phyloP scores from a whole-genome alignment of 192 early-diverging fungal species.

The Entomortierella lignicola region DNA sequence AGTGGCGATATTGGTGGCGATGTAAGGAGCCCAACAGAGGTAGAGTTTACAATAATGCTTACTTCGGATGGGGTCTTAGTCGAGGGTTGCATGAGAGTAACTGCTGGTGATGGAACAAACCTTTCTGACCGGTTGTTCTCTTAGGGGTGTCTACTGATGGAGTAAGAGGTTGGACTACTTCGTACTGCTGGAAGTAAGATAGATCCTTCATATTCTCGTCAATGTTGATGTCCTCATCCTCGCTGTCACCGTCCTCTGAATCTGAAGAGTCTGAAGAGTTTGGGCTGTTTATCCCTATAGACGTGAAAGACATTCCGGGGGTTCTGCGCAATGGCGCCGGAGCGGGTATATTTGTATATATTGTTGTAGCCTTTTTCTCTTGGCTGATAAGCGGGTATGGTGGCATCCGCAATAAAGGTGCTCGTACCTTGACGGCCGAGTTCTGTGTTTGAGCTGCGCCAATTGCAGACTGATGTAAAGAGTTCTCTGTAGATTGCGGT shows the following conservation, averaged over 20 bases:
- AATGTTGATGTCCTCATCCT: background rate
- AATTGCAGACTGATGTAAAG: background rate
- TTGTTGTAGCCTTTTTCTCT: conserved; percentile 7
- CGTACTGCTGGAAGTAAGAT: background rate
- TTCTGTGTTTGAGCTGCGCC: background rate
- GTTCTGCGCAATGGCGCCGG: background rate
- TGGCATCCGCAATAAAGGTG: conserved; percentile 22
- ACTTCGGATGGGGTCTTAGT: background rate
- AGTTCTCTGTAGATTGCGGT: background rate
- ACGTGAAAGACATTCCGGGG: too few species aligned
- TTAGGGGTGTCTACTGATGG: conserved; percentile 32
- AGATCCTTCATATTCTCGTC: background rate
- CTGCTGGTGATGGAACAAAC: conserved; percentile 21
- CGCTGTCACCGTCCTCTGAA: background rate
- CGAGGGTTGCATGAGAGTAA: background rate
- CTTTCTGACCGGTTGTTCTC: conserved; percentile 33
- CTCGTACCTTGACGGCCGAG: conserved; percentile 13
- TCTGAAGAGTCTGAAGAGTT: conserved; percentile 1
- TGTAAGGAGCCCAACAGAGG: conserved; percentile 5
- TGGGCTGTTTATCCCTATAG: too few species aligned
- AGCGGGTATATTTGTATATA: background rate
- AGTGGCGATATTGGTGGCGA: conserved; percentile 30
- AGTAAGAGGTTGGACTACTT: background rate
- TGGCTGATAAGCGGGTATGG: conserved; percentile 31
- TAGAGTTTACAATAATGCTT: background rate